Conservation (phyloP, 2,329 filamentous ascomycete genomes). For the Fusarium keratoplasticum region DNA sequence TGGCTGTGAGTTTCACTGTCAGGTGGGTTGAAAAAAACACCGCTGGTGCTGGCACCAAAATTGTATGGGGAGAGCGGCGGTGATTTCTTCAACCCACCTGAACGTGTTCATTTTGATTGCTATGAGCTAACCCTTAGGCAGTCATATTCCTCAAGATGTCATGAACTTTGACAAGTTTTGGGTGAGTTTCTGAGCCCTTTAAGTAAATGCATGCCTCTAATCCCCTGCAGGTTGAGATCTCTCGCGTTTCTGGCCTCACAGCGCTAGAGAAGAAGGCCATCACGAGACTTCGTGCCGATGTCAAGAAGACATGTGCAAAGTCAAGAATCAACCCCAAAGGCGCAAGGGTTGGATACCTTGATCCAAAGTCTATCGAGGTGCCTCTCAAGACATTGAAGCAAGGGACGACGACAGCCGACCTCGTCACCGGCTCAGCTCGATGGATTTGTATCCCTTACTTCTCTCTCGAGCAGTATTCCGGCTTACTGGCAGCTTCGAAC, state of each 20-base stretch:
- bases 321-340: constrained; percentile 52
- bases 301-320: constrained; percentile 53
- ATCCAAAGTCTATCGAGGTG: constrained; percentile 54
- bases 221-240: constrained; percentile 48
- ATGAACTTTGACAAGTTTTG: constrained; percentile 59
- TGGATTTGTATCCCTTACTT: constrained; percentile 64
- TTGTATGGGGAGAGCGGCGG: too few relatives aligned
- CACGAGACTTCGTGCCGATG: constrained; percentile 51
- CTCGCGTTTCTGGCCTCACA: constrained; percentile 48
- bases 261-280: constrained; percentile 50
- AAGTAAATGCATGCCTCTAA: background rate
- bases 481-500: constrained; percentile 48
- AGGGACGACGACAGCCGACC: constrained; percentile 16
- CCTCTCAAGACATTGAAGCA: constrained; percentile 44
- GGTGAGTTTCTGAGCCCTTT: constrained; percentile 37
- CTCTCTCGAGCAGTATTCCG: constrained; percentile 57
- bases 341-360: constrained; percentile 55
- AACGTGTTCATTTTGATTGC: too few relatives aligned
- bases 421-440: constrained; percentile 37
- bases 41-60: too few relatives aligned
- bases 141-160: constrained; percentile 53
- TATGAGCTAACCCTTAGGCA: constrained; percentile 35
- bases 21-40: too few relatives aligned
- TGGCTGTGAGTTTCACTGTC: constrained; percentile 51
- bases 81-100: too few relatives aligned